Conservation (phyloP, 2,329 filamentous ascomycete genomes). For the Sporothrix inflata region DNA sequence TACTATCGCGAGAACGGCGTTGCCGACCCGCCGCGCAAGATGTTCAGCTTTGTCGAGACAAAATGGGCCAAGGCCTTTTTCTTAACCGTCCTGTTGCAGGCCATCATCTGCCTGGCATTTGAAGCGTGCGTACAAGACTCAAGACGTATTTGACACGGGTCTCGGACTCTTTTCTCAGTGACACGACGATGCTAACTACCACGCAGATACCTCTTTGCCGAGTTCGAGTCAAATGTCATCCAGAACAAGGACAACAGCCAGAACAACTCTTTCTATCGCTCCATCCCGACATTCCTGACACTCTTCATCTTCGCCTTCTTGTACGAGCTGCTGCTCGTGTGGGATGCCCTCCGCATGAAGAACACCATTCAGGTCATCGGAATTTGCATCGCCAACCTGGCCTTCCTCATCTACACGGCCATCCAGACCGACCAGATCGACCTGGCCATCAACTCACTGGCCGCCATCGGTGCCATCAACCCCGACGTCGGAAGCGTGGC, state of each 20-base stretch:
- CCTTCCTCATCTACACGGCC: conserved; percentile 87
- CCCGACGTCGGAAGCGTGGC: conserved; percentile 38
- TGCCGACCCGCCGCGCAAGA: conserved; percentile 45
- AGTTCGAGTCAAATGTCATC: conserved; percentile 70
- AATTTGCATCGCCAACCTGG: conserved; percentile 88
- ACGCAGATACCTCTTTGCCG: conserved; percentile 83
- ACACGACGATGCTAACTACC: neutral
- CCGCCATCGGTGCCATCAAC: conserved; percentile 49
- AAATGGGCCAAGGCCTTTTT: conserved; percentile 90
- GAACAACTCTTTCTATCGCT: conserved; percentile 61
- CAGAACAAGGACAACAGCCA: conserved; percentile 49
- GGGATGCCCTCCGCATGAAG: conserved; percentile 90
- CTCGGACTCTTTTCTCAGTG: neutral
- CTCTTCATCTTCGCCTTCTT: conserved; percentile 97
- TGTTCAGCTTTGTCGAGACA: conserved; percentile 78
- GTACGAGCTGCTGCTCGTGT: conserved; percentile 86
- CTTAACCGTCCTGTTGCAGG: conserved; percentile 72
- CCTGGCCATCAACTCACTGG: conserved; percentile 66
- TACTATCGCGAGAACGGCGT: conserved; percentile 40
- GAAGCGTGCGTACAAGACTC: conserved; percentile 69
- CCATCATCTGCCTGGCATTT: conserved; percentile 76
- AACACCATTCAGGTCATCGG: conserved; percentile 99
- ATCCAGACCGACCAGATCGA: conserved; percentile 92
- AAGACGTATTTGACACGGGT: neutral
- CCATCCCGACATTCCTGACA: conserved; percentile 93